Evolutionary conservation across 345 rosid species (phyloP), one percentile per base, ranked within the genome.

Genomic region (Toxicodendron radicans): DNA sequence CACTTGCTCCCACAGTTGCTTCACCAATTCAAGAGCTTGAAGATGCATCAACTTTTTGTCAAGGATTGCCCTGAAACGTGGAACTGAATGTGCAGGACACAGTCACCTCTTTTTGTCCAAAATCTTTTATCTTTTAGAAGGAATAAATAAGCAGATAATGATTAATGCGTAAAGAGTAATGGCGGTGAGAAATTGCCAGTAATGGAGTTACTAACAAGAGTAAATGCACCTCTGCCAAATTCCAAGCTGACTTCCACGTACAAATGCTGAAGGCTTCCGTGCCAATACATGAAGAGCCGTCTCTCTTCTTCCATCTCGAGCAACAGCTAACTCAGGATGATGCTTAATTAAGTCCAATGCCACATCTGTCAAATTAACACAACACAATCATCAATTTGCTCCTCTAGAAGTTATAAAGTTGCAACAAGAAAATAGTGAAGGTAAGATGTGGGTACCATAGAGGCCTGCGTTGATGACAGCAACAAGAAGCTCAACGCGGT

Each of bases 1-100:
- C 61, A 82, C 49, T 27, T 79, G 81, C 33, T 80, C 58, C 75
- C 82, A 79, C 1, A 85, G 54, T 63, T 46, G 76, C 74, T 75
- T 75, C 70, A 82, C 76, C 71, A 87, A 80, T 53, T 73, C 64
- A 67, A 71, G 67, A 18, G 79, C 82, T 80, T 75, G 80, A 68
- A 64, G 14, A 12, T 80, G 83, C 60, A 20, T 62, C 43, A 68
- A 21, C 78, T 77, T 77, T 60, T 59, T 74, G 60, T 72, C 60
- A 45, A 71, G 64, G 30, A 75, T 53, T 8, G 48, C 18, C 58
- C 66, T 61, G 8, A 73, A 52, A 7, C 83, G 83, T 72, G 83
- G 88, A 10, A 80, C 85, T 84, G 66, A 41, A 68, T n/a, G 45
- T 68, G 79, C 57, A 81, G 66, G 60, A 7, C 51, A 46, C 51